Evolutionary conservation across 2,329 filamentous ascomycete species (phyloP), one percentile per base, ranked within the genome.

Genomic region (Ciborinia camelliae): DNA sequence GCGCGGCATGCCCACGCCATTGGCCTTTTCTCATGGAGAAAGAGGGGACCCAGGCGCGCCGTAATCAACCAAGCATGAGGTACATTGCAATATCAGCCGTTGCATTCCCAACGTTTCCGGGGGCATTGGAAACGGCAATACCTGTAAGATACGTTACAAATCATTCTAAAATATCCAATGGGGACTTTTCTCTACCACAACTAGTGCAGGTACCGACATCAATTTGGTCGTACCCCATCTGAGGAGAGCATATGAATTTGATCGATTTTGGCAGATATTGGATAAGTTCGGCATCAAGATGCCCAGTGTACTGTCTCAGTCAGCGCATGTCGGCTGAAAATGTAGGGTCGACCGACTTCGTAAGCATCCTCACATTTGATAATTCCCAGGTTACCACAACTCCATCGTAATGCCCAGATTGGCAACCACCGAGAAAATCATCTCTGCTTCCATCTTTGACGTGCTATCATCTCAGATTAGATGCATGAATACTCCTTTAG

Each of bases 141-240:
- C 80, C 79, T 66, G 85, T 10, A 26, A 7, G 9, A 35, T 35
- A 15, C 9, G 41, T 63, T 39, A 37, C 7, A 30, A n/a, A n/a
- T 30, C 8, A 45, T 14, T 20, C 50, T 14, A 52, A 52, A 58
- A 43, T 2, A 41, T 35, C 6, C 26, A 14, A 20, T 4, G 39
- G 4, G 43, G 35, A 23, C 20, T 30, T n/a, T 53, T 28, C 37
- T 50, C 3, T 14, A 59, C 63, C 64, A 64, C 64, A 54, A 14
- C 65, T 62, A n/a, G 85, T 88, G 79, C 90, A 94, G 37, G 89
- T 87, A 37, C 82, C 74, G 9, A 93, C 80, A 75, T 92, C 87
- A 68, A 96, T 81, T 75, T 92, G 88, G 76, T 96, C 92, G 77
- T 96, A 96, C 41, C 92, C 91, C 55, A 91, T 90, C 65, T 90